Conservation (phyloP, 495 filamentous ascomycete species). For the Tuber calosporum region DNA sequence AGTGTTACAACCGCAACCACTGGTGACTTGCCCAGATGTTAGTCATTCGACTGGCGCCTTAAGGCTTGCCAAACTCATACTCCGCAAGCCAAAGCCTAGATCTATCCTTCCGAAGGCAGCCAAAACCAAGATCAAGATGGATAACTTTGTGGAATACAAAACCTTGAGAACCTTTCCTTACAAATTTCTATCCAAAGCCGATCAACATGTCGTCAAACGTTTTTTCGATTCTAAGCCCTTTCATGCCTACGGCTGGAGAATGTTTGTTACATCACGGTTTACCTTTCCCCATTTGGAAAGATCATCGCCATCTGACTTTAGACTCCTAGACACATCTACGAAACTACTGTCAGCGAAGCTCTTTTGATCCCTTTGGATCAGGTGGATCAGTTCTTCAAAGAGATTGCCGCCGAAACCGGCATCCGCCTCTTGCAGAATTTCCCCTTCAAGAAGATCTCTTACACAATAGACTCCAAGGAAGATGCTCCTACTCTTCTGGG, state of each 20-base stretch:
- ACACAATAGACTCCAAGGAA: slow-evolving; percentile 19
- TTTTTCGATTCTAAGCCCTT: slow-evolving; percentile 37
- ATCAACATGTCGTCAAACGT: slow-evolving; percentile 36
- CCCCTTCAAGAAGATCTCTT: slow-evolving; percentile 16
- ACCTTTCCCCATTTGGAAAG: not conserved
- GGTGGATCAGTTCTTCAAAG: slow-evolving; percentile 23
- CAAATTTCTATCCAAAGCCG: slow-evolving; percentile 30
- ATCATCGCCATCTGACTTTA: not conserved
- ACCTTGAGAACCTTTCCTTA: slow-evolving; percentile 33
- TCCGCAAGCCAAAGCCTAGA: not conserved
- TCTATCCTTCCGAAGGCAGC: not conserved
- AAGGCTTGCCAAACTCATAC: not conserved
- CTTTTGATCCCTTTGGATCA: slow-evolving; percentile 33
- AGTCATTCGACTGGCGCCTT: slow-evolving; percentile 3
- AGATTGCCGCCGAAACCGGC: slow-evolving; percentile 27
- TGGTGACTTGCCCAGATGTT: not conserved
- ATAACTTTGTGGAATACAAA: slow-evolving; percentile 20
- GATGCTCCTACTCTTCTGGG: slow-evolving; percentile 27
- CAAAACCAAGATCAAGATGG: slow-evolving; percentile 19
- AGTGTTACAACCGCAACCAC: slow-evolving; percentile 6
- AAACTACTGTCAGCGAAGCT: slow-evolving; percentile 21
- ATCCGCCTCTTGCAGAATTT: slow-evolving; percentile 23
- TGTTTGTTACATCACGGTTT: slow-evolving; percentile 22
- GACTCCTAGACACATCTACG: slow-evolving; percentile 26
- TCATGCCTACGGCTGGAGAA: slow-evolving; percentile 35